Evolutionary conservation across 805 yeast species (phyloP), one percentile per base, ranked within the genome.

Genomic region (Candida awuae): DNA sequence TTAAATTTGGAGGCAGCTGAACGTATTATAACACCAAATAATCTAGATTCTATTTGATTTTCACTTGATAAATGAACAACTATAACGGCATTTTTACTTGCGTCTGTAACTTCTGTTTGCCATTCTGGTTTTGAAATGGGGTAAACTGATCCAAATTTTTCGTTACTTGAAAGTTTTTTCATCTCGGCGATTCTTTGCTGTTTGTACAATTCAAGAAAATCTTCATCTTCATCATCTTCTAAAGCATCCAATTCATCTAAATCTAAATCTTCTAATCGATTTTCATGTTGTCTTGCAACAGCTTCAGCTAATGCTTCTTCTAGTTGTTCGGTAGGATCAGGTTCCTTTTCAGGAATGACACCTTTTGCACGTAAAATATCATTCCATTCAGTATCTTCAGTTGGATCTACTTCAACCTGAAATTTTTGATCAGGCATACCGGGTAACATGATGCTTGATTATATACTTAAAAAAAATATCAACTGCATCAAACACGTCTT

Each of bases 361-460:
- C 97, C 97, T 46, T 88, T 84, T 3, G 75, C 73, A 48, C 99
- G 69, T 32, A 92, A 69, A 48, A 92, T 87, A 60, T 92, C 99
- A 57, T 92, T 92, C 98, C 99, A 92, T 60, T 92, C 98, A 0
- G 98, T 92, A 58, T 92, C 99, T 61, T 92, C 99, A 45, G 74
- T 75, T 26, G 95, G 97, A 61, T 92, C 88, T 39, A 88, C 95
- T 61, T 87, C 85, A 35, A 87, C 87, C 48, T 79, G 85, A 39
- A 82, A 68, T 64, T 80, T 72, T 25, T 77, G 75, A 43, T 76
- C 78, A 2, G 42, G 42, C 29, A 38, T 31, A 16, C 44, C 44
- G 15, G 43, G 43, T 25, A 39, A 27, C 38, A 34, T 34, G 8
- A 9, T 22, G 19, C 8, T 2, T 15, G 6, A 18, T 6, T 13